Evolutionary conservation across 208 protist species (phyloP).

Genomic region (Plasmodiophora brassicae): DNA sequence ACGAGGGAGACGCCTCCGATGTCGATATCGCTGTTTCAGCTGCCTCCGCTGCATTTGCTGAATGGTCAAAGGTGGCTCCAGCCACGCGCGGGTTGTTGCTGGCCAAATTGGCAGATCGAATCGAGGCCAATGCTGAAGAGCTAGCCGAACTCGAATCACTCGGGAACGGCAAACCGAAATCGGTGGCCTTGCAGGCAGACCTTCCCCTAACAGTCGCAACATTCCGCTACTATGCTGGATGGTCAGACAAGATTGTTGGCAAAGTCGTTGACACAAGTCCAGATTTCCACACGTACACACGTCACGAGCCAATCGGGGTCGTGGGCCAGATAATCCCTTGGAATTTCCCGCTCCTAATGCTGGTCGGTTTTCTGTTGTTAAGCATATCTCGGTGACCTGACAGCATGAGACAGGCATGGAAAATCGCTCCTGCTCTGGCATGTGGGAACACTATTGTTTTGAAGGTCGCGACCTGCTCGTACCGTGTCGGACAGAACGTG

Average conservation of each 20-base stretch:
- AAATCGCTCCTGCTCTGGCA: constrained; percentile 44
- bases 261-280: too few species aligned
- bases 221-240: not conserved
- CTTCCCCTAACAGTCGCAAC: not conserved
- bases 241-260: not conserved
- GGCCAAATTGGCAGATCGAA: too few species aligned
- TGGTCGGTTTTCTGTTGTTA: not conserved
- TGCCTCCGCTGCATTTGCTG: too few species aligned
- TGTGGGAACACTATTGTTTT: constrained; percentile 41
- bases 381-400: not conserved
- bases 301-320: not conserved
- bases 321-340: constrained; percentile 37
- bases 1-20: too few species aligned
- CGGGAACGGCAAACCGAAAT: not conserved
- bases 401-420: constrained; percentile 39
- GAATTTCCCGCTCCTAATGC: constrained; percentile 37
- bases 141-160: not conserved
- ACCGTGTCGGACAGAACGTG: too few species aligned
- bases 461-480: constrained; percentile 35
- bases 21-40: too few species aligned
- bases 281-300: not conserved
- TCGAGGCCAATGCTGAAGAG: not conserved
- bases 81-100: too few species aligned
- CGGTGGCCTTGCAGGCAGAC: not conserved
- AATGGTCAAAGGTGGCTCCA: too few species aligned